Percentiles rank a stretch among this genome's conserved stretches.
Conservation (phyloP, 441 rosid genomes). For the Raphanus hybrid region DNA sequence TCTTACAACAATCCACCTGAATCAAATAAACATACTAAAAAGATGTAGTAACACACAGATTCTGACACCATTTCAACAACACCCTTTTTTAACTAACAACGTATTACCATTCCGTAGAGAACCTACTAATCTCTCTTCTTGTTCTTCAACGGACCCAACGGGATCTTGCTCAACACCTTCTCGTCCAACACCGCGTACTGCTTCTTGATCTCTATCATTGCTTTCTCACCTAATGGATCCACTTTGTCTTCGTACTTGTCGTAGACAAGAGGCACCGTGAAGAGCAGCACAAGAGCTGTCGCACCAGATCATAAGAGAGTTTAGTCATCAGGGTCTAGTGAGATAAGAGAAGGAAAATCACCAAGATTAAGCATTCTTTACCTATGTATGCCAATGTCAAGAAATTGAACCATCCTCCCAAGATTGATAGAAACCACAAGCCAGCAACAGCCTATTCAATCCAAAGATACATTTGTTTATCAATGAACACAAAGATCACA, state of each 20-base stretch:
- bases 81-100: constrained; percentile 9
- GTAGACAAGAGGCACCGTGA: constrained; percentile 55
- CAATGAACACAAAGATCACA: constrained; percentile 7
- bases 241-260: constrained; percentile 67
- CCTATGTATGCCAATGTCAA: constrained; percentile 82
- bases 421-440: constrained; percentile 71
- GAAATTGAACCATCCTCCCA: constrained; percentile 81
- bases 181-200: constrained; percentile 56
- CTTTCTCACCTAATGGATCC: constrained; percentile 61
- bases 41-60: constrained; percentile 21
- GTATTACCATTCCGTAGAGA: neutral
- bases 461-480: neutral
- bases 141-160: constrained; percentile 49
- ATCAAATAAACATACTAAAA: constrained; percentile 16
- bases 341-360: neutral
- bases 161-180: constrained; percentile 61
- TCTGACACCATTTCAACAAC: constrained; percentile 37
- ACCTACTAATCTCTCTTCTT: constrained; percentile 52
- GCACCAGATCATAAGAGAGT: neutral
- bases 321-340: constrained; percentile 3
- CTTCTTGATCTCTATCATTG: constrained; percentile 52
- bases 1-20: neutral
- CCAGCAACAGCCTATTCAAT: constrained; percentile 69
- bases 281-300: constrained; percentile 54
- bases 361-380: constrained; percentile 33